Conservation (phyloP, 1,284 basidiomycete genomes). For the Kwoniella shivajii region DNA sequence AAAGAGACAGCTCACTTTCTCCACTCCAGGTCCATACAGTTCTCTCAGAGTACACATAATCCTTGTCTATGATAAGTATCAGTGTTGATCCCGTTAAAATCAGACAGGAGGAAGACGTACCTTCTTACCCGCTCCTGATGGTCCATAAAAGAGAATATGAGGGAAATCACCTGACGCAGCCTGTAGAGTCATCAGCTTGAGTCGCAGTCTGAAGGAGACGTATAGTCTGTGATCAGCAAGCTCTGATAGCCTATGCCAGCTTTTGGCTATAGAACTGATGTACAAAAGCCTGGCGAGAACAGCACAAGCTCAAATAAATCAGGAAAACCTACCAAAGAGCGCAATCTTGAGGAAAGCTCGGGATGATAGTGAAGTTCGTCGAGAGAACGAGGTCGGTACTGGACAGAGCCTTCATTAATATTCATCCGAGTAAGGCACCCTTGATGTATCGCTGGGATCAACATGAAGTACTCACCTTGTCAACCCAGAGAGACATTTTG, state of each 20-base stretch:
- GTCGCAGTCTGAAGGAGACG: too few species aligned
- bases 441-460: not conserved
- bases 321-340: conserved; percentile 68
- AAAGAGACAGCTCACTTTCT: conserved; percentile 66
- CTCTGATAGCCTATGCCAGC: not conserved
- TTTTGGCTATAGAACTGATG: conserved; percentile 15
- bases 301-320: not conserved
- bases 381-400: conserved; percentile 86
- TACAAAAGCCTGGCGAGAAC: not conserved
- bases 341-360: conserved; percentile 75
- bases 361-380: conserved; percentile 87
- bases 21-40: conserved; percentile 87
- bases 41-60: conserved; percentile 86
- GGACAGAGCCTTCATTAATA: not conserved
- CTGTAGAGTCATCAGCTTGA: conserved; percentile 58
- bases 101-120: conserved; percentile 16
- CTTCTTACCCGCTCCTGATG: conserved; percentile 96
- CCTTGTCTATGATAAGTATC: conserved; percentile 63
- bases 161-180: conserved; percentile 91
- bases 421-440: too few species aligned
- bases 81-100: not conserved
- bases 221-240: not conserved
- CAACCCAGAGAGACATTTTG: conserved; percentile 91
- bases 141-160: conserved; percentile 97
- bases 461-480: conserved; percentile 61